Conservation (phyloP, 1,284 basidiomycete genomes). For the Sphagnurus paluster region DNA sequence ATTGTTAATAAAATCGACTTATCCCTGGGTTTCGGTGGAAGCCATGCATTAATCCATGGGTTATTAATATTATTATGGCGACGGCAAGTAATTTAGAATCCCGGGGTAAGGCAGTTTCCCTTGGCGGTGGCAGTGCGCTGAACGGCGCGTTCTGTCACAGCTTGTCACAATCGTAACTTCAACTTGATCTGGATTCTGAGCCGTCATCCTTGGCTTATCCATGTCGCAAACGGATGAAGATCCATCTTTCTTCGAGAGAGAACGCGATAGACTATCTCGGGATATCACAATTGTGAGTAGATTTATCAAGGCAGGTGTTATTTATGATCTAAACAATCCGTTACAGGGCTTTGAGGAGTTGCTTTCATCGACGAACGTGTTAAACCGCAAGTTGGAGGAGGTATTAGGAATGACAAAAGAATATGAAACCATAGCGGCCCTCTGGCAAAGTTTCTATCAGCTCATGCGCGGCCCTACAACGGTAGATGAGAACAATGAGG, state of each 20-base stretch:
- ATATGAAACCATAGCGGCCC: conserved; percentile 84
- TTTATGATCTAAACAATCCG: not conserved
- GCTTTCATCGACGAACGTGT: conserved; percentile 81
- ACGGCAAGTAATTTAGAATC: no score
- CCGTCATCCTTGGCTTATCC: not conserved
- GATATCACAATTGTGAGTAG: conserved; percentile 70
- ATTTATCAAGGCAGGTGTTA: not conserved
- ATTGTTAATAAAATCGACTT: no score
- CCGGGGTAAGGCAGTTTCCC: no score
- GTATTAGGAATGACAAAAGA: conserved; percentile 90
- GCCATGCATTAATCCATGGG: no score
- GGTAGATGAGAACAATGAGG: conserved; percentile 28
- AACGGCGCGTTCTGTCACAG: no score
- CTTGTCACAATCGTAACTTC: no score
- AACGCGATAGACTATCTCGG: conserved; percentile 68
- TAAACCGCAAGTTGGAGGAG: conserved; percentile 92
- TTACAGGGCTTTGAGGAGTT: conserved; percentile 87
- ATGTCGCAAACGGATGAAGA: conserved; percentile 57
- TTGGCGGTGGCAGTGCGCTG: no score
- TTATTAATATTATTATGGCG: no score
- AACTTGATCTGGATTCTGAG: no score
- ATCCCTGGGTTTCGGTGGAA: no score
- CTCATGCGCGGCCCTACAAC: conserved; percentile 61
- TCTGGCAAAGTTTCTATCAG: conserved; percentile 85
- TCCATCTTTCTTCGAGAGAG: conserved; percentile 70